Evolutionary conservation across 139 green algal genomes (phyloP).

Genomic region (Edaphochlamys debaryana): DNA sequence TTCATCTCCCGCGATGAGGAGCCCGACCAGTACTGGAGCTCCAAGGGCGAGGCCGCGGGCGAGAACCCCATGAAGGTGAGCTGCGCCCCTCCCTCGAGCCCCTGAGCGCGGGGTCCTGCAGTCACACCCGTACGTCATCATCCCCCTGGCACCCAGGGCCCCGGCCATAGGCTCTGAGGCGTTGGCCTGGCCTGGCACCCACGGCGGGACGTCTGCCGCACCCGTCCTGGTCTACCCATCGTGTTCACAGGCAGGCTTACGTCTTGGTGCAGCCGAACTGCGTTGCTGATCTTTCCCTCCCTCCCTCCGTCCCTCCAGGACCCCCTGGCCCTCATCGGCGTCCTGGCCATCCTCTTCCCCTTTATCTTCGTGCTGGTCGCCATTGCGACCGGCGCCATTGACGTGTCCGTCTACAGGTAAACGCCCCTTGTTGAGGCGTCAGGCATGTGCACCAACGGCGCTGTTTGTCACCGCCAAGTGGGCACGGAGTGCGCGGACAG

Average conservation of each 20-base stretch:
- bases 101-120: too few species aligned
- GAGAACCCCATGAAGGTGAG: conserved; percentile 47
- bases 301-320: conserved; percentile 39
- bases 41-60: conserved; percentile 31
- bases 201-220: too few species aligned
- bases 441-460: background rate
- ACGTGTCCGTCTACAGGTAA: conserved; percentile 62
- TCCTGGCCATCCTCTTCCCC: conserved; percentile 66
- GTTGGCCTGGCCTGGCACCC: too few species aligned
- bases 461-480: too few species aligned
- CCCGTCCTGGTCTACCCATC: too few species aligned
- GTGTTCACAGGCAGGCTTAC: too few species aligned
- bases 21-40: conserved; percentile 48
- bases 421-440: background rate
- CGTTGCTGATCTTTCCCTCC: too few species aligned
- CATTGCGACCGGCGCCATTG: conserved; percentile 55
- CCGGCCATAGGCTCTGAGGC: too few species aligned
- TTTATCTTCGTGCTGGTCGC: conserved; percentile 60
- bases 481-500: too few species aligned
- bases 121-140: too few species aligned
- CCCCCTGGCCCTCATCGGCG: conserved; percentile 55
- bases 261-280: too few species aligned
- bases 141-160: too few species aligned
- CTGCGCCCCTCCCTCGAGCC: background rate
- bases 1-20: conserved; percentile 44